phyloP scores from a whole-genome alignment of 169 alveolate genomes.

The Eimeria acervulina region DNA sequence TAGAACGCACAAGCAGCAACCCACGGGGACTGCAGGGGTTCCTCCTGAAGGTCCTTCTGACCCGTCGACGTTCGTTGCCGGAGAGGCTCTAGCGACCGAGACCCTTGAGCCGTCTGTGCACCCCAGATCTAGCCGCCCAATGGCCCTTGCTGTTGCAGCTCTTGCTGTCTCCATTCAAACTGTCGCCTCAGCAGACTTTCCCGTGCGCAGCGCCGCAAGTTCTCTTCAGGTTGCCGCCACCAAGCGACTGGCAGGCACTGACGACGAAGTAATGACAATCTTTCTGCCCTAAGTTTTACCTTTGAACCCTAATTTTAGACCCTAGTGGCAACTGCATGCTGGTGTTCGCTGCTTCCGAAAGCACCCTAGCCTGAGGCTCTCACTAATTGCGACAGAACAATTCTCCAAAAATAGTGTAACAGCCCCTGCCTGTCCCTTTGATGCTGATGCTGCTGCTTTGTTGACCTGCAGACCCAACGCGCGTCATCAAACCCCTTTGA shows the following conservation, averaged over 20 bases:
- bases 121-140: neutral
- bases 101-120: neutral
- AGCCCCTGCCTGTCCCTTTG: neutral
- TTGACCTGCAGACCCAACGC: constrained; percentile 18
- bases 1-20: neutral
- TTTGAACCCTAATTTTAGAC: neutral
- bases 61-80: neutral
- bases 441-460: neutral
- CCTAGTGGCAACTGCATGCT: neutral
- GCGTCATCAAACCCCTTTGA: constrained; percentile 7
- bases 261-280: constrained; percentile 9
- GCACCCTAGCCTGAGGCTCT: neutral
- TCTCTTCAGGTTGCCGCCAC: constrained; percentile 33
- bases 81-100: neutral
- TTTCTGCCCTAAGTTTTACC: neutral
- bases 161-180: constrained; percentile 27
- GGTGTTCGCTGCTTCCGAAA: neutral
- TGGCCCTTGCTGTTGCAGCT: constrained; percentile 18
- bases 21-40: neutral
- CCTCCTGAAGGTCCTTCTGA: neutral
- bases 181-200: constrained; percentile 1
- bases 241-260: constrained; percentile 41
- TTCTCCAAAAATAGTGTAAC: neutral
- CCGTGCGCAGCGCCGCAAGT: constrained; percentile 66
- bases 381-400: neutral